These are phyloP conservation scores for Chlorella sp. DNA, from an alignment of 139 green algal genomes.

Conservation along the genomic window DNA sequence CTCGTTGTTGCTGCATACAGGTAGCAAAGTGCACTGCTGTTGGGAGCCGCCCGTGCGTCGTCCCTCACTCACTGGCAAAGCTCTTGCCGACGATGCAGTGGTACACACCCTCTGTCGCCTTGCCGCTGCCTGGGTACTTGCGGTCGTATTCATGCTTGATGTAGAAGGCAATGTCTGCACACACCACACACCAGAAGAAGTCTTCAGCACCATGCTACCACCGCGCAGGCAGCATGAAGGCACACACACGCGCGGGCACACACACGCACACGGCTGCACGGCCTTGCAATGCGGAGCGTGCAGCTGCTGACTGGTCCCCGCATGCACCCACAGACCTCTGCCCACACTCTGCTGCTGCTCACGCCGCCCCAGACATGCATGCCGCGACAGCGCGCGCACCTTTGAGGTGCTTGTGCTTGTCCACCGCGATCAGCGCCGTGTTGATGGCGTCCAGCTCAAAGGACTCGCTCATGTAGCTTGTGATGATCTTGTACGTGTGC, in stretches of 20 bases:
- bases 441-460: conserved; percentile 46
- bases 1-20: no score
- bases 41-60: no score
- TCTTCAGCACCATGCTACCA: no score
- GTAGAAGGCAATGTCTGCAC: conserved; percentile 56
- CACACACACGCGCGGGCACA: no score
- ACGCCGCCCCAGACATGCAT: not conserved
- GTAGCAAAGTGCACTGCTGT: no score
- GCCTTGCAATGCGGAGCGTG: no score
- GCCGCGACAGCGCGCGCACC: conserved; percentile 12
- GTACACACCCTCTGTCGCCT: conserved; percentile 75
- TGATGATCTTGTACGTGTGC: conserved; percentile 38
- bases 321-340: conserved; percentile 14
- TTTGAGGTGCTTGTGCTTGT: conserved; percentile 53
- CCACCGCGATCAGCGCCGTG: conserved; percentile 33
- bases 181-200: no score
- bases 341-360: not conserved
- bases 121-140: conserved; percentile 61
- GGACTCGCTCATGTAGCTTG: conserved; percentile 35
- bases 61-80: conserved; percentile 57
- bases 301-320: no score
- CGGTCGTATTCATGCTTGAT: conserved; percentile 72
- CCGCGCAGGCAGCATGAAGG: no score
- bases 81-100: conserved; percentile 67
- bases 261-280: no score